Conservation (phyloP, 2,329 filamentous ascomycete species). For the Exophiala bonariae region DNA sequence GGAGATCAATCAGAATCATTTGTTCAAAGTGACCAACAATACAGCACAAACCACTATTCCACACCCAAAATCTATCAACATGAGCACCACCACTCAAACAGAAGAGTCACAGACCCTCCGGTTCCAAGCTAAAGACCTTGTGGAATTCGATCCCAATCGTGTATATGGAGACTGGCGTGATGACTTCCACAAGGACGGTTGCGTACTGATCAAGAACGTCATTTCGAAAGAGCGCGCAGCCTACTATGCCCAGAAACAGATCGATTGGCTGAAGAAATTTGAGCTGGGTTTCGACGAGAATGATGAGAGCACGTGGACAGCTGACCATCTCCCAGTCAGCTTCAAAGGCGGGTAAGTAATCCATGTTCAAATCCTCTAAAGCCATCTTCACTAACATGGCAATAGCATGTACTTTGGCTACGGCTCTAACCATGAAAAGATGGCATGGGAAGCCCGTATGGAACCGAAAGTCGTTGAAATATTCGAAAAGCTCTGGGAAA, state of each 20-base stretch:
- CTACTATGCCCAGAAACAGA: constrained; percentile 42
- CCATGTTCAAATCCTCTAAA: not conserved
- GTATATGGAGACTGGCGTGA: constrained; percentile 42
- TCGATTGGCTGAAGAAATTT: constrained; percentile 46
- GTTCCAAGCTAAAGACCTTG: constrained; percentile 1
- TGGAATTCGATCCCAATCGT: not conserved
- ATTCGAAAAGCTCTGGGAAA: constrained; percentile 44
- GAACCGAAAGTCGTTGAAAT: constrained; percentile 43
- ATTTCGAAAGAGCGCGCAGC: constrained; percentile 40
- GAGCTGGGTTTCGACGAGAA: constrained; percentile 41
- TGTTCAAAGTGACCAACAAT: no score
- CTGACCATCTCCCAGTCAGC: constrained; percentile 44
- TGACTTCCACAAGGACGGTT: constrained; percentile 44
- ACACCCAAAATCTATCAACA: not conserved
- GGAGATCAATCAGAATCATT: no score
- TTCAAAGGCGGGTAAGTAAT: constrained; percentile 40
- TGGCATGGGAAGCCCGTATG: constrained; percentile 45
- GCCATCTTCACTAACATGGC: not conserved
- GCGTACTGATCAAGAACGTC: constrained; percentile 41
- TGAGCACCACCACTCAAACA: not conserved
- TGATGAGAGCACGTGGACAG: constrained; percentile 42
- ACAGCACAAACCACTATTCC: no score
- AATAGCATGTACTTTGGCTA: constrained; percentile 43
- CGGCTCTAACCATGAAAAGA: constrained; percentile 42
- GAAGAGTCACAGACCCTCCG: not conserved